phyloP scores from a whole-genome alignment of 768 basidiomycete species.

The Royoungia palumana region DNA sequence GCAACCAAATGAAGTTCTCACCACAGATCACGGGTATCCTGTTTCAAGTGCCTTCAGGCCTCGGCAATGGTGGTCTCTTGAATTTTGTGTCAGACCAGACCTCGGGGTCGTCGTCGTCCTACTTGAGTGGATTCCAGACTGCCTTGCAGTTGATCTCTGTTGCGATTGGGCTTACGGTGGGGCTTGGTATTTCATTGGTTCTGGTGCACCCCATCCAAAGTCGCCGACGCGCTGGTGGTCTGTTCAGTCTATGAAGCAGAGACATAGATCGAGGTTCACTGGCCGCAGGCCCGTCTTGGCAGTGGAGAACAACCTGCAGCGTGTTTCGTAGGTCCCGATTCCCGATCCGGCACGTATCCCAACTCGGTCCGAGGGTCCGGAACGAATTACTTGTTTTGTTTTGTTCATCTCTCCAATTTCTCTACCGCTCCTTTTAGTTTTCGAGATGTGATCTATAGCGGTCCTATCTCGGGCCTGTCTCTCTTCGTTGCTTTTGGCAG shows the following conservation, averaged over 20 bases:
- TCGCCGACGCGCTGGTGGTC: conserved; percentile 51
- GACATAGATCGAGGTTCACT: too few species aligned
- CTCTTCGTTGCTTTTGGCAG: too few species aligned
- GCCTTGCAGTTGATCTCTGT: conserved; percentile 76
- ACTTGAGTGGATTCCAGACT: conserved; percentile 68
- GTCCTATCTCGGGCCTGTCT: too few species aligned
- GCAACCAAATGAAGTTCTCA: not conserved
- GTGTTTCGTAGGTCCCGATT: too few species aligned
- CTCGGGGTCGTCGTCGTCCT: conserved; percentile 50
- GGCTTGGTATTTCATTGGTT: conserved; percentile 66
- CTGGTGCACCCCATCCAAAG: conserved; percentile 64
- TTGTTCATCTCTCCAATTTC: conserved; percentile 9
- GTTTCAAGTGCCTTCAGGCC: conserved; percentile 81
- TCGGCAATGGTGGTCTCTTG: conserved; percentile 76
- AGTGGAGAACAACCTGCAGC: too few species aligned
- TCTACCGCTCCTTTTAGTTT: not conserved
- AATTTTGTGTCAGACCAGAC: conserved; percentile 59
- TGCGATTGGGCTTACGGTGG: conserved; percentile 76
- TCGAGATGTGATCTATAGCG: too few species aligned
- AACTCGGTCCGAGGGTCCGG: too few species aligned
- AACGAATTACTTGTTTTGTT: conserved; percentile 5
- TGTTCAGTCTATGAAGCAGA: conserved; percentile 52
- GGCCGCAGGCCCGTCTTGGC: too few species aligned
- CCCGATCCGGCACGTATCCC: too few species aligned
- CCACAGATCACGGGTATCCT: conserved; percentile 68